These are phyloP conservation scores for Tetrahymena elliotti DNA, from an alignment of 73 alveolate genomes.

Conservation along the genomic window DNA sequence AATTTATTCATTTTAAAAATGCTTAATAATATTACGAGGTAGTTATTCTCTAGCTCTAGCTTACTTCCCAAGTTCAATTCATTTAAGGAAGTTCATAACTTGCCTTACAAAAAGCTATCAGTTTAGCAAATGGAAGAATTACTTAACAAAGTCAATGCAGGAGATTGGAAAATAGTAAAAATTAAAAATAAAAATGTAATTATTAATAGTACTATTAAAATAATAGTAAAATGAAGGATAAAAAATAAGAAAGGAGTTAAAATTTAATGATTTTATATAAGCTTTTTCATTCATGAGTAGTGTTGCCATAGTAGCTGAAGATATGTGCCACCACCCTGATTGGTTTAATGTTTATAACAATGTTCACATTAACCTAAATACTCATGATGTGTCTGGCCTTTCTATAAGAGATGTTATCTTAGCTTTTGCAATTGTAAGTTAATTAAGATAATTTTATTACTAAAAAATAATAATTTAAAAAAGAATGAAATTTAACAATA, in stretches of 20 bases:
- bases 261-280: not conserved
- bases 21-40: not conserved
- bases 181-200: not conserved
- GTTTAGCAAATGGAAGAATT: not conserved
- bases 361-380: slow-evolving; percentile 1
- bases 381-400: slow-evolving; percentile 5
- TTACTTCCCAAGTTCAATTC: not conserved
- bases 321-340: slow-evolving; percentile 10
- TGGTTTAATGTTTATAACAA: slow-evolving; percentile 12
- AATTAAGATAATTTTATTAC: not conserved
- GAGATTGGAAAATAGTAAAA: not conserved
- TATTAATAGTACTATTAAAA: not conserved
- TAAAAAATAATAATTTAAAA: not conserved
- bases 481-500: not conserved
- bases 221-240: not conserved
- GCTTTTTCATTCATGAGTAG: slow-evolving; percentile 2
- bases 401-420: slow-evolving; percentile 4
- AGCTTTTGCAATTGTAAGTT: not conserved
- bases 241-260: not conserved
- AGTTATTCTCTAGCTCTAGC: not conserved
- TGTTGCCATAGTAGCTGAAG: slow-evolving; percentile 9
- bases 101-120: not conserved
- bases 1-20: not conserved
- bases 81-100: not conserved
- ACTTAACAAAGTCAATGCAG: not conserved